Conservation (phyloP, 768 basidiomycete species). For the Suillus placidus region DNA sequence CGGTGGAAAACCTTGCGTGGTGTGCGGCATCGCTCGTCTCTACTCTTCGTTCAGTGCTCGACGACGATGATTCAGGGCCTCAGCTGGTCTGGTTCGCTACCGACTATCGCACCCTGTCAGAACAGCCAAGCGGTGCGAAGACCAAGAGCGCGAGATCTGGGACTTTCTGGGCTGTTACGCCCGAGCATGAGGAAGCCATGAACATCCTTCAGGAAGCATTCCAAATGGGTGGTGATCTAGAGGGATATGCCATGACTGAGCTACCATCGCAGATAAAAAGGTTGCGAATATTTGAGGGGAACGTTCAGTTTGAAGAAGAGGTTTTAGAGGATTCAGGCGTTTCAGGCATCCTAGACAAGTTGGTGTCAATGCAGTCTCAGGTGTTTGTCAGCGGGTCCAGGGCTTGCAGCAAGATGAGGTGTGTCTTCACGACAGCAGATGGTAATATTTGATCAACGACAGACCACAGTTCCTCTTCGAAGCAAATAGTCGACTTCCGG, state of each 20-base stretch:
- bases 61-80: conserved; percentile 29
- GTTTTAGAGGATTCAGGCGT: conserved; percentile 52
- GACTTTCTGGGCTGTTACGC: conserved; percentile 47
- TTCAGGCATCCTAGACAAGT: conserved; percentile 58
- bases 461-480: conserved; percentile 51
- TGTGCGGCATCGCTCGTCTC: conserved; percentile 56
- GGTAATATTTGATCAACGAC: background rate
- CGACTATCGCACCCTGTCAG: conserved; percentile 47
- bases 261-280: conserved; percentile 36
- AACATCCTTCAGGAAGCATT: conserved; percentile 48
- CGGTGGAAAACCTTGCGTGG: conserved; percentile 41
- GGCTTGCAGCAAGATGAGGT: conserved; percentile 53
- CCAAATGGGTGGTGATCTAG: conserved; percentile 40
- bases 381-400: conserved; percentile 53
- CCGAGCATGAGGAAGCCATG: conserved; percentile 49
- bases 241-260: conserved; percentile 46
- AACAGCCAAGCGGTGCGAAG: conserved; percentile 5
- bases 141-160: conserved; percentile 41
- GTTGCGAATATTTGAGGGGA: conserved; percentile 26
- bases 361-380: conserved; percentile 49
- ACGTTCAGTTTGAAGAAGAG: conserved; percentile 26
- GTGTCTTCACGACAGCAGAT: background rate
- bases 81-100: conserved; percentile 57
- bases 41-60: conserved; percentile 40
- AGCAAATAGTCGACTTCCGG: conserved; percentile 51